Percentiles rank a stretch among this genome's conserved stretches.
Conservation (phyloP, 2,329 filamentous ascomycete genomes). For the Microcera coccophila region DNA sequence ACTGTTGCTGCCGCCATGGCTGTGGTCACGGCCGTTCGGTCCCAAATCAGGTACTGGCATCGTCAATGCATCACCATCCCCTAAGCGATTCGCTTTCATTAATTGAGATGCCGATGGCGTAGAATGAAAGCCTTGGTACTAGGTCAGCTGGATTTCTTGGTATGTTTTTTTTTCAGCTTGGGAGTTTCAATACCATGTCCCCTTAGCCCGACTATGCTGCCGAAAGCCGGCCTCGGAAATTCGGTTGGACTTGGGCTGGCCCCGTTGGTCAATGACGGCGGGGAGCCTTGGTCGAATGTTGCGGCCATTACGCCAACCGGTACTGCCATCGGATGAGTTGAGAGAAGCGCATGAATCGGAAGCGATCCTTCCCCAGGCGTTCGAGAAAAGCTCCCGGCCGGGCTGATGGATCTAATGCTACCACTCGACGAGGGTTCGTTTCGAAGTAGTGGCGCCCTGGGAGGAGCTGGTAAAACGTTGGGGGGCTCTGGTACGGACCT, state of each 20-base stretch:
- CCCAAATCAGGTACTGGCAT: conserved; percentile 22
- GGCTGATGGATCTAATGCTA: conserved; percentile 40
- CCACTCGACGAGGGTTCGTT: conserved; percentile 45
- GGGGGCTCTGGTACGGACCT: conserved; percentile 24
- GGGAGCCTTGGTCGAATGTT: conserved; percentile 19
- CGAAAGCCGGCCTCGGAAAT: conserved; percentile 19
- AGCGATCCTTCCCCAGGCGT: conserved; percentile 49
- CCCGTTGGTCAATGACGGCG: conserved; percentile 16
- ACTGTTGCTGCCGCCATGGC: conserved; percentile 12
- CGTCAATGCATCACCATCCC: conserved; percentile 32
- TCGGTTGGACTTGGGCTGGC: conserved; percentile 27
- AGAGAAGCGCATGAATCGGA: conserved; percentile 53
- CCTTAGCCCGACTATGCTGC: conserved; percentile 23
- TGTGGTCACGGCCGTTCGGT: conserved; percentile 13
- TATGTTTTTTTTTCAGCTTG: conserved; percentile 8
- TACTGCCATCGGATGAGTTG: conserved; percentile 33
- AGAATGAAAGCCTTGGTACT: conserved; percentile 32
- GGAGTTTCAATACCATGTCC: conserved; percentile 35
- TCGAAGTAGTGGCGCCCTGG: conserved; percentile 37
- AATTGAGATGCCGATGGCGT: conserved; percentile 31
- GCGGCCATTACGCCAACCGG: conserved; percentile 11
- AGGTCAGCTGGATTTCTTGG: conserved; percentile 27
- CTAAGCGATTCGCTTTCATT: conserved; percentile 28
- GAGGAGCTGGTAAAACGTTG: conserved; percentile 25
- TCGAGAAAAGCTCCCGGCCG: conserved; percentile 34